These are phyloP conservation scores for Rhizopogon vesiculosus DNA, from an alignment of 768 basidiomycete species.

Conservation along the genomic window DNA sequence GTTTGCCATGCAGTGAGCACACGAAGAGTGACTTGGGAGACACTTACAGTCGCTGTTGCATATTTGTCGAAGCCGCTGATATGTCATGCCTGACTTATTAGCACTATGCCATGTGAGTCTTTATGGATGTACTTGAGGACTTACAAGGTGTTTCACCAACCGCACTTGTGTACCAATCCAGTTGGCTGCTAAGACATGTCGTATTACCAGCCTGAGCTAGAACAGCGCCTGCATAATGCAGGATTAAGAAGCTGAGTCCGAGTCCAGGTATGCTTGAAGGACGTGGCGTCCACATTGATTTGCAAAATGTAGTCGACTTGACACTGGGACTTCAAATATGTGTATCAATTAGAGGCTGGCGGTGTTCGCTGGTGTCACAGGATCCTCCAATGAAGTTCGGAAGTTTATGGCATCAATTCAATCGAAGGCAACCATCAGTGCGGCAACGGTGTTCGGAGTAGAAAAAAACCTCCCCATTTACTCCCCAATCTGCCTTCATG, in stretches of 20 bases:
- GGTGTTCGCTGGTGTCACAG: too few species aligned
- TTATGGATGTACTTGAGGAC: neutral
- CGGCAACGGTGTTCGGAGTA: too few species aligned
- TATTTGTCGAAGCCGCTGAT: constrained; percentile 19
- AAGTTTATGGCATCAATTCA: too few species aligned
- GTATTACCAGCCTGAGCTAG: constrained; percentile 9
- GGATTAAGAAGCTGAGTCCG: too few species aligned
- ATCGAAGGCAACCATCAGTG: too few species aligned
- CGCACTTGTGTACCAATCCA: constrained; percentile 19
- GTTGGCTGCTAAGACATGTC: constrained; percentile 6
- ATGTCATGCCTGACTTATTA: constrained; percentile 12
- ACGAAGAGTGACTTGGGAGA: neutral
- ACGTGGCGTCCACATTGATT: neutral
- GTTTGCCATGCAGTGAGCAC: neutral
- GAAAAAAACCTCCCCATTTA: too few species aligned
- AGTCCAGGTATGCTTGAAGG: neutral
- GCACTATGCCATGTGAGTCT: neutral
- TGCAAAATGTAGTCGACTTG: neutral
- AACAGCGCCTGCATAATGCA: neutral
- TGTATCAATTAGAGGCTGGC: neutral
- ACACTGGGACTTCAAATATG: neutral
- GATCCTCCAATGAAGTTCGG: too few species aligned
- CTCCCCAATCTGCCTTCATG: too few species aligned
- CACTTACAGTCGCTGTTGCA: constrained; percentile 12
- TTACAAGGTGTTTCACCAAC: constrained; percentile 21